Conservation (phyloP, 2,329 filamentous ascomycete genomes). For the Trichoderma pleuroti region DNA sequence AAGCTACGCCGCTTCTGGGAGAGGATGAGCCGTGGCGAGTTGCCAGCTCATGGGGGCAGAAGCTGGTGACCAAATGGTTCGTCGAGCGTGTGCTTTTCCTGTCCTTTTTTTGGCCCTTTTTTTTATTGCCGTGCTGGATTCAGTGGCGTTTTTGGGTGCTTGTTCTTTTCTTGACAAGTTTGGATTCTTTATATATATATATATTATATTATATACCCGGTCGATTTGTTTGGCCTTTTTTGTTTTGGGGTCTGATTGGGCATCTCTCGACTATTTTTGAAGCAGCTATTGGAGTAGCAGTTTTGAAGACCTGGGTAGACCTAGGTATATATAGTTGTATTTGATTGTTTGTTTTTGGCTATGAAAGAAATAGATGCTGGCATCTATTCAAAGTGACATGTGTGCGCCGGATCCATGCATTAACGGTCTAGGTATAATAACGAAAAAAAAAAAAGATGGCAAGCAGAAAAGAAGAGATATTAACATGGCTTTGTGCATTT, state of each 20-base stretch:
- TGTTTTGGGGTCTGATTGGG: neutral
- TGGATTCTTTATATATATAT: neutral
- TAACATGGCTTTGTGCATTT: neutral
- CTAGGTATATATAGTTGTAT: neutral
- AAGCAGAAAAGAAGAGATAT: neutral
- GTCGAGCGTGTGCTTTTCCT: neutral
- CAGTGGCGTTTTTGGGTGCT: neutral
- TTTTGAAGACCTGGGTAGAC: neutral
- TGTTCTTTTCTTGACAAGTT: neutral
- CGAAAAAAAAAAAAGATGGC: neutral
- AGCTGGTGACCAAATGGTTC: neutral
- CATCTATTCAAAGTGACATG: neutral
- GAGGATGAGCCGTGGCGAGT: conserved; percentile 46
- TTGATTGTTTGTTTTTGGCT: neutral
- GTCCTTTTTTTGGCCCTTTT: neutral
- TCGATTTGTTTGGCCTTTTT: neutral
- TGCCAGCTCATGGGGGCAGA: neutral
- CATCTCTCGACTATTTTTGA: neutral
- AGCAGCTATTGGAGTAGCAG: neutral
- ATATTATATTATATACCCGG: neutral
- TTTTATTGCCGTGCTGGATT: neutral
- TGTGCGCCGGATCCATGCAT: conserved; percentile 3
- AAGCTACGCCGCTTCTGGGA: conserved; percentile 65
- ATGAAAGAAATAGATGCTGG: neutral
- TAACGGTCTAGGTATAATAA: neutral